Evolutionary conservation across 2,329 filamentous ascomycete genomes (phyloP).

Genomic region (Chalaropsis ovoidea): DNA sequence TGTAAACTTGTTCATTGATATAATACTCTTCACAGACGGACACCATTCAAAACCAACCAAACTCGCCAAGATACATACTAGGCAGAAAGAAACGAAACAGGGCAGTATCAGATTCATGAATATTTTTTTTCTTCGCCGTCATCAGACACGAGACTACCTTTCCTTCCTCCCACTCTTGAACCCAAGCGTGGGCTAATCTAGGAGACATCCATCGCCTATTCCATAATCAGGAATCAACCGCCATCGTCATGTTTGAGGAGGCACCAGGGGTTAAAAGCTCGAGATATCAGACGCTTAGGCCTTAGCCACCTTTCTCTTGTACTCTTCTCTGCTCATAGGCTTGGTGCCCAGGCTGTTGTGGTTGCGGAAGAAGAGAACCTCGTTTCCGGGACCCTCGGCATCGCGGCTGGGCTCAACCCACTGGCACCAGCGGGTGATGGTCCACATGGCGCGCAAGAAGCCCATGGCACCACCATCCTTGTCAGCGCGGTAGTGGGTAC

Average conservation of each 20-base stretch:
- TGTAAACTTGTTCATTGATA: background rate
- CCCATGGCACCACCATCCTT: constrained; percentile 64
- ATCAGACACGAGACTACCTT: no score
- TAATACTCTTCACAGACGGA: background rate
- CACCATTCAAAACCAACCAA: no score
- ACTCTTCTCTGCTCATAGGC: constrained; percentile 28
- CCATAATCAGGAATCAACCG: background rate
- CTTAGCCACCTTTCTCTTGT: constrained; percentile 13
- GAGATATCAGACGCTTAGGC: constrained; percentile 11
- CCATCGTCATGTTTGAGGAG: background rate
- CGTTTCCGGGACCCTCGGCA: constrained; percentile 68
- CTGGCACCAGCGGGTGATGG: constrained; percentile 75
- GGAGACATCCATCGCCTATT: background rate
- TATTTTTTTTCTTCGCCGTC: background rate
- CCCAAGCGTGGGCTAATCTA: background rate
- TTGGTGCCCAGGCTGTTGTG: constrained; percentile 68
- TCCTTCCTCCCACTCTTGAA: background rate
- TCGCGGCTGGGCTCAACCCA: constrained; percentile 91
- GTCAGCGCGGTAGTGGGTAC: constrained; percentile 83
- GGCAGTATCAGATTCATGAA: constrained; percentile 5
- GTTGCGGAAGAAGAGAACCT: constrained; percentile 92
- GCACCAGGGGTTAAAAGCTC: background rate
- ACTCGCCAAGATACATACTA: no score
- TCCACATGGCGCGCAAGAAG: constrained; percentile 78
- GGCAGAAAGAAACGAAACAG: background rate